Percentiles rank a stretch among this genome's conserved stretches.
phyloP scores from a whole-genome alignment of 2,329 filamentous ascomycete species.

The Stachybotrys elegans region DNA sequence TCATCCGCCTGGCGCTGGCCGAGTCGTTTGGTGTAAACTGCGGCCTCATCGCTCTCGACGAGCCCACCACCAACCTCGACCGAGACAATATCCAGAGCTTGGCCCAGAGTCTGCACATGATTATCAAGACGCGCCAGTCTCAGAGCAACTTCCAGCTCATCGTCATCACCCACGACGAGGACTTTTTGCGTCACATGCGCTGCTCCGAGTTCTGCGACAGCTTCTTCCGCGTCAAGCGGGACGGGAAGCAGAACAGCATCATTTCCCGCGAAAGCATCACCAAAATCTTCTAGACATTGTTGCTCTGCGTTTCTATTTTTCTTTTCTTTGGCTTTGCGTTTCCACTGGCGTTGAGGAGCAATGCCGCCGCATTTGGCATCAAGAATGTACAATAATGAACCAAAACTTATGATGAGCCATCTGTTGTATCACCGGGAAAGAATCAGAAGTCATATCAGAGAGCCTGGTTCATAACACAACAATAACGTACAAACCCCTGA shows the following conservation, averaged over 20 bases:
- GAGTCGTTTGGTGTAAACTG: conserved; percentile 97
- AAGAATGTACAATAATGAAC: too few relatives aligned
- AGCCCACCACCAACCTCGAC: conserved; percentile 96
- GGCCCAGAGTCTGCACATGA: conserved; percentile 76
- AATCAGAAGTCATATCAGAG: too few relatives aligned
- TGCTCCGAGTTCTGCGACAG: conserved; percentile 89
- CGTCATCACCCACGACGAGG: conserved; percentile 97
- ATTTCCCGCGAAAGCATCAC: conserved; percentile 68
- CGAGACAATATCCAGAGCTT: conserved; percentile 89
- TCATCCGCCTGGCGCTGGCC: conserved; percentile 91
- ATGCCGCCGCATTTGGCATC: too few relatives aligned
- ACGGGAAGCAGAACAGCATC: conserved; percentile 79
- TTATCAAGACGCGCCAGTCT: conserved; percentile 75
- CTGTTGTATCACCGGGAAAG: too few relatives aligned
- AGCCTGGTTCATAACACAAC: too few relatives aligned
- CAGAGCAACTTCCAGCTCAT: conserved; percentile 97
- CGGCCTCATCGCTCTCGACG: conserved; percentile 92
- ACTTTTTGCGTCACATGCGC: conserved; percentile 89
- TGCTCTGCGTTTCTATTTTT: too few relatives aligned
- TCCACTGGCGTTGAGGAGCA: too few relatives aligned
- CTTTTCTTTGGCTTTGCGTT: too few relatives aligned
- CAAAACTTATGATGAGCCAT: too few relatives aligned
- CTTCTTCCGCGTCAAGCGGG: conserved; percentile 82
- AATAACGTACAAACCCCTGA: too few relatives aligned
- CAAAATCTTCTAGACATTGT: conserved; percentile 37